phyloP scores from a whole-genome alignment of 306 rosid species.

The Gynostemma pentaphyllum region DNA sequence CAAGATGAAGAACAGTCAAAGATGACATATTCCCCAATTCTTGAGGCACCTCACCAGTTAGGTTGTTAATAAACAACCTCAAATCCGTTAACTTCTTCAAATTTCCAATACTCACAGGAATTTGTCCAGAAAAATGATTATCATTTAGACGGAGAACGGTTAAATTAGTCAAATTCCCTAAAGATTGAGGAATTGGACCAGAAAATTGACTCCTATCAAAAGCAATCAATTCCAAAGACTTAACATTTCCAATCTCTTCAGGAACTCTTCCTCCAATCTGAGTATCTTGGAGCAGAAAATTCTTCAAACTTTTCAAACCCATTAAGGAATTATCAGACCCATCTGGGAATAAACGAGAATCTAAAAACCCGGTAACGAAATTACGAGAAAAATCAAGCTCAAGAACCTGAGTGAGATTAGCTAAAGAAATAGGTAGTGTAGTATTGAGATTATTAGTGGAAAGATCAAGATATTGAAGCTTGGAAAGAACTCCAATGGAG shows the following conservation, averaged over 20 bases:
- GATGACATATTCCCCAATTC: slow-evolving; percentile 40
- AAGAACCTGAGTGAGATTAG: slow-evolving; percentile 36
- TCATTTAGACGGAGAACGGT: slow-evolving; percentile 20
- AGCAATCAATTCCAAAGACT: slow-evolving; percentile 24
- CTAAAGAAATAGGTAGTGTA: slow-evolving; percentile 38
- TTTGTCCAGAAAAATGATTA: slow-evolving; percentile 32
- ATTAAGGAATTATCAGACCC: slow-evolving; percentile 11
- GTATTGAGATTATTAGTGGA: slow-evolving; percentile 31
- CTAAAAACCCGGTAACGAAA: slow-evolving; percentile 28
- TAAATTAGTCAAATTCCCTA: slow-evolving; percentile 34
- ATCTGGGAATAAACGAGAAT: slow-evolving; percentile 35
- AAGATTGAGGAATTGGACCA: slow-evolving; percentile 40
- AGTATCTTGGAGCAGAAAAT: slow-evolving; percentile 34
- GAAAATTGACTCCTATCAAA: slow-evolving; percentile 23
- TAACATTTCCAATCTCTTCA: slow-evolving; percentile 41
- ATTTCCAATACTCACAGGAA: slow-evolving; percentile 31
- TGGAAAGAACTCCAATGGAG: slow-evolving; percentile 32
- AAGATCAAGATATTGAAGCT: slow-evolving; percentile 43
- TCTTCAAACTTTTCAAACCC: slow-evolving; percentile 26
- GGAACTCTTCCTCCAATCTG: slow-evolving; percentile 31
- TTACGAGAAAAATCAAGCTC: slow-evolving; percentile 52
- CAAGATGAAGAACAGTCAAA: slow-evolving; percentile 33
- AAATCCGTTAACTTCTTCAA: slow-evolving; percentile 28
- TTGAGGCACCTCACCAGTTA: slow-evolving; percentile 33
- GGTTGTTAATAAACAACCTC: slow-evolving; percentile 17